Conservation (phyloP, 2,329 filamentous ascomycete genomes). For the Penicillium sumatraense region DNA sequence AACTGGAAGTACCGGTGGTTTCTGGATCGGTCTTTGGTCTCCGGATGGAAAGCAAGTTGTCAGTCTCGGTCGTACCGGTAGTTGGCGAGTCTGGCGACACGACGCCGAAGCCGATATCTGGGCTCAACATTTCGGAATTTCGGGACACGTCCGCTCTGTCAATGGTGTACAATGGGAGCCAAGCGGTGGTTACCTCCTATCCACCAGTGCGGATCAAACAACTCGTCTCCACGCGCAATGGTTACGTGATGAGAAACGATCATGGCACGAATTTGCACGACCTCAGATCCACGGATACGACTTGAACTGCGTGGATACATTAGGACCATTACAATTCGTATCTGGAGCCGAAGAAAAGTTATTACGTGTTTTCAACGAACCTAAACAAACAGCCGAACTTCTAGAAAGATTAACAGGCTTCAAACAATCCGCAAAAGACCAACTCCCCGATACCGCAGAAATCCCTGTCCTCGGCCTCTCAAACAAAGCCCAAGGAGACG, state of each 20-base stretch:
- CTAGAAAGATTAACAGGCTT: slow-evolving; percentile 71
- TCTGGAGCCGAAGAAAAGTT: slow-evolving; percentile 97
- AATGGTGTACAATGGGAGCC: slow-evolving; percentile 84
- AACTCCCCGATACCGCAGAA: slow-evolving; percentile 83
- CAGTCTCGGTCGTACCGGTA: slow-evolving; percentile 86
- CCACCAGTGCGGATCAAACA: slow-evolving; percentile 90
- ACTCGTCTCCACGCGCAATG: slow-evolving; percentile 84
- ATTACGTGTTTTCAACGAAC: slow-evolving; percentile 92
- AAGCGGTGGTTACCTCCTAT: slow-evolving; percentile 81
- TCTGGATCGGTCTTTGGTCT: slow-evolving; percentile 95
- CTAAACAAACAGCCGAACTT: slow-evolving; percentile 77
- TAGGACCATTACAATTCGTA: slow-evolving; percentile 77
- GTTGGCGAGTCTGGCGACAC: slow-evolving; percentile 86
- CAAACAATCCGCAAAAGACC: slow-evolving; percentile 38
- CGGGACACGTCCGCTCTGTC: slow-evolving; percentile 81
- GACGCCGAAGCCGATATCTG: slow-evolving; percentile 67
- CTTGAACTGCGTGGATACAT: slow-evolving; percentile 85
- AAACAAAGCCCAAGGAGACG: slow-evolving; percentile 79
- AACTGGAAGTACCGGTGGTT: slow-evolving; percentile 92
- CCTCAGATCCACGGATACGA: slow-evolving; percentile 99
- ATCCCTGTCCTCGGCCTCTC: slow-evolving; percentile 94
- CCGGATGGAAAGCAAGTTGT: slow-evolving; percentile 75
- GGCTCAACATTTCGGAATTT: slow-evolving; percentile 75
- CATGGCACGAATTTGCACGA: slow-evolving; percentile 94
- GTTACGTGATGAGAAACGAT: slow-evolving; percentile 58